These are phyloP conservation scores for Diutina mesorugosa DNA, from an alignment of 1,139 yeast genomes.

Conservation along the genomic window DNA sequence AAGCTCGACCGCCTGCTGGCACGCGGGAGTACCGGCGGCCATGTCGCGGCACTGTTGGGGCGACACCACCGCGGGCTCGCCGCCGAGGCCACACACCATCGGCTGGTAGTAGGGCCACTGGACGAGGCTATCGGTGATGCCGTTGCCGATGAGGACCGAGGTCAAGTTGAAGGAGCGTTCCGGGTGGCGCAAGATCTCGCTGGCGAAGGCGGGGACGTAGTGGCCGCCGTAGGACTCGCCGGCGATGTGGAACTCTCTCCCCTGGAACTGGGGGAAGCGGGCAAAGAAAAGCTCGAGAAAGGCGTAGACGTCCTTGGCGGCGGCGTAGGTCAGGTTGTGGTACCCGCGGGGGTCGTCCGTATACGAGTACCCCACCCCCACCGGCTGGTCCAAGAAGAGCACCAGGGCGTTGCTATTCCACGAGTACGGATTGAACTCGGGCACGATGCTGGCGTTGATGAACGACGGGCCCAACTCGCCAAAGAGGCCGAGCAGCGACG, in stretches of 20 bases:
- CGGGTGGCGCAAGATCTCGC: not conserved
- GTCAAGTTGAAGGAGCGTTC: not conserved
- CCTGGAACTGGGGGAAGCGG: not conserved
- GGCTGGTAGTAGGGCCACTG: not conserved
- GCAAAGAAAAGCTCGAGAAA: not conserved
- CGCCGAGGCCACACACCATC: not conserved
- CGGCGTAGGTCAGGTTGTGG: not conserved
- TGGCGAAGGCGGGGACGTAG: not conserved
- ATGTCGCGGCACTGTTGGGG: not conserved
- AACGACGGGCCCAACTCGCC: not conserved
- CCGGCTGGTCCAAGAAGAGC: not conserved
- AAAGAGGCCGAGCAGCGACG: not conserved
- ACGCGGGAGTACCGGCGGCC: not conserved
- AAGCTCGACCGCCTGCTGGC: not conserved
- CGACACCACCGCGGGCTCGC: not conserved
- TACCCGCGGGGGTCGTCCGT: not conserved
- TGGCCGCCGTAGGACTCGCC: not conserved
- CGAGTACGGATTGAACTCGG: not conserved
- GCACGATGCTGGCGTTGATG: not conserved
- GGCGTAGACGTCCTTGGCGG: not conserved
- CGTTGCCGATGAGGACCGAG: not conserved
- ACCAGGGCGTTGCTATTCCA: not conserved
- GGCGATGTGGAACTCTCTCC: not conserved
- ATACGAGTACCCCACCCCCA: not conserved
- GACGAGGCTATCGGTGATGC: not conserved